phyloP scores from a whole-genome alignment of 148 eudicot genomes.

The Mesembryanthemum crystallinum region DNA sequence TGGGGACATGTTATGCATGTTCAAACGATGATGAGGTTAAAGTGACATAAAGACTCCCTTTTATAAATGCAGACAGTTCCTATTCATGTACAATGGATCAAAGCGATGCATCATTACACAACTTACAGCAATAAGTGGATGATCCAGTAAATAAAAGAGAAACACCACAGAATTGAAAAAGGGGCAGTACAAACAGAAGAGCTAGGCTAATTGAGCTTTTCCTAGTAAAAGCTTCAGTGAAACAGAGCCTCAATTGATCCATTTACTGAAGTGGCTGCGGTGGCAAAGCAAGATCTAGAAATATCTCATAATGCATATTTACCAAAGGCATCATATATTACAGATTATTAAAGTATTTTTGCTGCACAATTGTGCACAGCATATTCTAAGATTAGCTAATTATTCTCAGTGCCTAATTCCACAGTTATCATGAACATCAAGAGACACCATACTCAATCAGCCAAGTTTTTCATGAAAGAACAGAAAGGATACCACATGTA shows the following conservation, averaged over 20 bases:
- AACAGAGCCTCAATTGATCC: background rate
- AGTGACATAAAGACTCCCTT: conserved; percentile 41
- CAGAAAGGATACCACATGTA: conserved; percentile 6
- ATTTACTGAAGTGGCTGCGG: background rate
- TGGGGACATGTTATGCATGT: conserved; percentile 38
- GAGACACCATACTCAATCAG: background rate
- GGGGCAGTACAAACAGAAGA: background rate
- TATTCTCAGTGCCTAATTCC: background rate
- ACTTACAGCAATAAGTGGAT: background rate
- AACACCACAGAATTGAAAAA: background rate
- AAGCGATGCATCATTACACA: conserved; percentile 9
- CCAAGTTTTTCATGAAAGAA: background rate
- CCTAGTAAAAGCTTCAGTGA: background rate
- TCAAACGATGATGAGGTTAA: conserved; percentile 25
- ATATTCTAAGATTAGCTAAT: background rate
- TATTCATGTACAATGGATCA: conserved; percentile 22
- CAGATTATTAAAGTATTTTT: background rate
- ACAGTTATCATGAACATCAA: conserved; percentile 1
- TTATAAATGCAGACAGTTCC: conserved; percentile 22
- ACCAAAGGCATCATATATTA: conserved; percentile 9
- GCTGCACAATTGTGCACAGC: background rate
- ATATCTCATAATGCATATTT: background rate
- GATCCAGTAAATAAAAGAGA: background rate
- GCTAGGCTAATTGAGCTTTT: background rate
- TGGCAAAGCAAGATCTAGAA: background rate